Evolutionary conservation across 1,284 basidiomycete species (phyloP).

Genomic region (Boletus albobrunnescens): DNA sequence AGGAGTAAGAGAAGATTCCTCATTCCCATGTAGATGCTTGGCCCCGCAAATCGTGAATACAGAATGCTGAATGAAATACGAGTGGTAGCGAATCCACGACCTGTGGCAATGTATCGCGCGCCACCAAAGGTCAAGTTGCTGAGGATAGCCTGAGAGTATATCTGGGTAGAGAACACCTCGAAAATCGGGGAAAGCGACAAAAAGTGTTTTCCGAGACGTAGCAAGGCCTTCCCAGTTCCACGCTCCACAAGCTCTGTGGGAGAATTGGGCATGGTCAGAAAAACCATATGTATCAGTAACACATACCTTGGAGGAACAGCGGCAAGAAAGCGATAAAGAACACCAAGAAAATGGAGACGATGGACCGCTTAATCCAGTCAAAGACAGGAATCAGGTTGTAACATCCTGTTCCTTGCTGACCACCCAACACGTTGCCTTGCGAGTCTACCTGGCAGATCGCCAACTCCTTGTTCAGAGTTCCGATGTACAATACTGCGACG

Average conservation of each 20-base stretch:
- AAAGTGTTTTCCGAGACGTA: conserved; percentile 93
- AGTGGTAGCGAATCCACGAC: conserved; percentile 94
- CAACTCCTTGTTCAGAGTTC: conserved; percentile 90
- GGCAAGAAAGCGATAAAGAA: conserved; percentile 96
- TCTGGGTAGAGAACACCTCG: conserved; percentile 96
- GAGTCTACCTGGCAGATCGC: conserved; percentile 82
- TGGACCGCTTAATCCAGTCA: conserved; percentile 94
- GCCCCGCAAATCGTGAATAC: conserved; percentile 97
- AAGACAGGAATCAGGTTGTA: conserved; percentile 94
- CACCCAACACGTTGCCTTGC: conserved; percentile 72
- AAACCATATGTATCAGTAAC: background rate
- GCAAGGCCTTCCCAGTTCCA: conserved; percentile 88
- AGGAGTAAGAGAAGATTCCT: conserved; percentile 84
- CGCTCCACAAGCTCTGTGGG: conserved; percentile 83
- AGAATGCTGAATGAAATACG: conserved; percentile 92
- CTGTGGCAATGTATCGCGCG: conserved; percentile 94
- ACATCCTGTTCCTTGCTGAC: conserved; percentile 72
- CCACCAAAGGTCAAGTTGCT: conserved; percentile 95
- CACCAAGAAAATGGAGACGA: conserved; percentile 94
- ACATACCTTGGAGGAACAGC: conserved; percentile 86
- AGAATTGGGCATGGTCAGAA: background rate
- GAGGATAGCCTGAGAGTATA: conserved; percentile 92
- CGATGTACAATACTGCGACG: conserved; percentile 77
- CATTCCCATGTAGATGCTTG: conserved; percentile 96
- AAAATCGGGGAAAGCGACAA: conserved; percentile 91